Evolutionary conservation across 1,284 basidiomycete species (phyloP), one percentile per base, ranked within the genome.

Genomic region (Amylostereum areolatum): DNA sequence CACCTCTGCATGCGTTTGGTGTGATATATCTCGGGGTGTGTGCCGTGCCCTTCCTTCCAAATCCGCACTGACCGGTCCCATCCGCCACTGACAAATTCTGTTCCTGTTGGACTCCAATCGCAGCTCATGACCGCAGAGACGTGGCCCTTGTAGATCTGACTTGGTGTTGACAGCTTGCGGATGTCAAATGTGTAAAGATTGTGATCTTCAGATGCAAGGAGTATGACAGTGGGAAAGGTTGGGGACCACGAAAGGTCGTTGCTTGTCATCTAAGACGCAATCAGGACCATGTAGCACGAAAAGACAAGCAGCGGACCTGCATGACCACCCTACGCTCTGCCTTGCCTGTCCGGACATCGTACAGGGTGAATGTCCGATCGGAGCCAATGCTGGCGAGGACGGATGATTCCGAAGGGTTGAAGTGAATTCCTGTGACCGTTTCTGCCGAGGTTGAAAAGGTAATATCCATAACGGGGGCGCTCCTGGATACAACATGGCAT

Each of bases 171-270:
- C 45, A 99, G 76, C 52, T 90, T 83, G 41, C 96, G 83, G 54
- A 99, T 90, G 63, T 99, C 97, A 66, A 97, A 99, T 0, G 97
- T 98, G 69, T 99, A 99, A 37, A 99, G 75, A 61, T 98, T 97
- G 72, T 98, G 95, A 65, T 99, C 97, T 71, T 99, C 97, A 1
- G 93, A 97, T 10, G 92, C 97, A 11, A 98, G 80, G 2, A 98
- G 81, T 35, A 98, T 73, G 3, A 86, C 79, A 0, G 95, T 97
- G 1, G 97, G 96, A 64, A 96, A 88, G 0, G 92, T 93, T 0
- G 97, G 96, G 45, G 92, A 97, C 93, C 95, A 99, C 24, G 92
- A 80, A 4, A 99, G 75, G 34, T 89, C 80, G 59, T 99, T 99
- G 60, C 83, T 84, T 57, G 80, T 81, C 83, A 94, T 91, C 81